These are phyloP conservation scores for Cornus controversa DNA, from an alignment of 148 eudicot species.

Conservation along the genomic window DNA sequence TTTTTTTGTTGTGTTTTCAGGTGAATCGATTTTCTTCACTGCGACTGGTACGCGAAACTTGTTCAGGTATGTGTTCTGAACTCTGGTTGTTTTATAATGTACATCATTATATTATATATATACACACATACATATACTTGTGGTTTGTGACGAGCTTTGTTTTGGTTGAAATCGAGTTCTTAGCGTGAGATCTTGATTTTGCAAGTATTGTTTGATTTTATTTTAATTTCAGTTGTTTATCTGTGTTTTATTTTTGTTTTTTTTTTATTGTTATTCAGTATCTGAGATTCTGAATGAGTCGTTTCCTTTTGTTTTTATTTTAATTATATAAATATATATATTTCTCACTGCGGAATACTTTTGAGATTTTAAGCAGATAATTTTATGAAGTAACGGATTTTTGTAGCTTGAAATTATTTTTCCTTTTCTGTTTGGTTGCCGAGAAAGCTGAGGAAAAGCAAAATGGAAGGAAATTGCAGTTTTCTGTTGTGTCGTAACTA, in stretches of 20 bases:
- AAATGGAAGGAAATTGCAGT: neutral
- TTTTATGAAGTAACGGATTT: neutral
- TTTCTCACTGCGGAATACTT: too few relatives aligned
- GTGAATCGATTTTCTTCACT: neutral
- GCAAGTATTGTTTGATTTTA: neutral
- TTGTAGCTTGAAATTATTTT: neutral
- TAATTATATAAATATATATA: too few relatives aligned
- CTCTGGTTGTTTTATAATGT: too few relatives aligned
- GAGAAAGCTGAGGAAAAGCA: neutral
- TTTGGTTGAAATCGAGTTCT: neutral
- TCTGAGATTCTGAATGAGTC: neutral
- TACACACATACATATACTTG: neutral
- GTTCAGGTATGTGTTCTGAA: neutral
- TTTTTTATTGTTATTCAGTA: neutral
- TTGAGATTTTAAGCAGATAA: too few relatives aligned
- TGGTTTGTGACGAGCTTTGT: neutral
- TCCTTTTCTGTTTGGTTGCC: neutral
- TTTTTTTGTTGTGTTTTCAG: constrained; percentile 1
- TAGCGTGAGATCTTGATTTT: constrained; percentile 14
- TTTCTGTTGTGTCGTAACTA: neutral
- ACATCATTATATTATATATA: too few relatives aligned
- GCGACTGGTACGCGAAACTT: constrained; percentile 4
- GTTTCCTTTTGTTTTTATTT: neutral
- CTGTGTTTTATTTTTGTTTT: neutral
- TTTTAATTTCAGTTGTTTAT: neutral